A percentile compares a stretch with the other conserved stretches of the same genome.
Evolutionary conservation across 257 asterid genomes (phyloP).

Genomic region (Cordia subcordata): DNA sequence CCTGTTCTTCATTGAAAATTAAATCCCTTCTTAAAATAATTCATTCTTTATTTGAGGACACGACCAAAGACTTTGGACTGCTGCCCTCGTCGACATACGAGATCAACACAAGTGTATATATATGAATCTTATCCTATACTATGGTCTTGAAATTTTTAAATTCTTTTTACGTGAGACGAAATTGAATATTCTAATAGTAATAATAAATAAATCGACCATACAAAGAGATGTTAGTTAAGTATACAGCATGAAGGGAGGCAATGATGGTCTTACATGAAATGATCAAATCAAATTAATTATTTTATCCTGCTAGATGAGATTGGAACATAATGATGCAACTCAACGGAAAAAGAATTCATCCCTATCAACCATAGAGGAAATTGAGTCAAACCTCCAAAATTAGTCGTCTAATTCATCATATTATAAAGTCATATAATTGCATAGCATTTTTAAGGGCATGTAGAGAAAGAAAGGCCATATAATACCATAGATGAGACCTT

Average conservation of each 20-base stretch:
- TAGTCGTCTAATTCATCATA: slow-evolving; percentile 29
- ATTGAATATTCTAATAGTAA: no score
- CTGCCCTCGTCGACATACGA: no score
- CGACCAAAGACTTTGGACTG: slow-evolving; percentile 37
- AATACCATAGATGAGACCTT: slow-evolving; percentile 39
- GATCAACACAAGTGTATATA: no score
- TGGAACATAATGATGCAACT: slow-evolving; percentile 18
- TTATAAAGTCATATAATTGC: slow-evolving; percentile 33
- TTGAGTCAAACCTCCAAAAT: slow-evolving; percentile 27
- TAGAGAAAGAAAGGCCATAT: slow-evolving; percentile 28
- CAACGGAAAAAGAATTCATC: slow-evolving; percentile 12
- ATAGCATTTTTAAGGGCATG: slow-evolving; percentile 34
- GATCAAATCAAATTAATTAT: no score
- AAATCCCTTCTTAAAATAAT: slow-evolving; percentile 33
- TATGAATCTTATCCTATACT: no score
- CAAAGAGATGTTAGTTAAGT: no score
- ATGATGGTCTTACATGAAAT: no score
- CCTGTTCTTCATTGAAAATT: slow-evolving; percentile 48
- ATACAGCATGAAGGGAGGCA: no score
- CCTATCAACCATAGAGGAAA: slow-evolving; percentile 23
- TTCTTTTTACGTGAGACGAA: no score
- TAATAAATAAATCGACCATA: no score
- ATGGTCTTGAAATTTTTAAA: no score
- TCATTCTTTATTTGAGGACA: slow-evolving; percentile 30
- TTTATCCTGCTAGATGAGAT: slow-evolving; percentile 9